Evolutionary conservation across 129 eudicot species (phyloP).

Genomic region (Arctium lappa): DNA sequence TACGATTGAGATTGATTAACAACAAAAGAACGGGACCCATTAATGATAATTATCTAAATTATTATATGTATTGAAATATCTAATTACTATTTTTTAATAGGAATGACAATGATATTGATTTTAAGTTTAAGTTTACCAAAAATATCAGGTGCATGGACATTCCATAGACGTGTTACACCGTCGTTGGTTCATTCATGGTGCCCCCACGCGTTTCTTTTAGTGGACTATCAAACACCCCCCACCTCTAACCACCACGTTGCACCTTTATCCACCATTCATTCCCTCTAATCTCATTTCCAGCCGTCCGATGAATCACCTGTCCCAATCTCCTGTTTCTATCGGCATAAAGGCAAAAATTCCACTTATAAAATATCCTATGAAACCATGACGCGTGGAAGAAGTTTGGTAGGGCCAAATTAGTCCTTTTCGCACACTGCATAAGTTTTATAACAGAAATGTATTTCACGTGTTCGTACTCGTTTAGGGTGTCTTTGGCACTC

Average conservation of each 20-base stretch:
- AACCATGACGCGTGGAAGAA: conserved; percentile 1
- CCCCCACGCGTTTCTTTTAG: conserved; percentile 11
- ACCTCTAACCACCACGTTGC: conserved; percentile 10
- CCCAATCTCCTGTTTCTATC: background rate
- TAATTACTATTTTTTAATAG: background rate
- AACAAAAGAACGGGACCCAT: no score
- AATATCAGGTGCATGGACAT: conserved; percentile 16
- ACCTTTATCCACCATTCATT: background rate
- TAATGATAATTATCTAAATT: no score
- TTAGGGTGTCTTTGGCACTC: no score
- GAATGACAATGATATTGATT: background rate
- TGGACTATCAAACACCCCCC: background rate
- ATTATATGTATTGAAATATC: no score
- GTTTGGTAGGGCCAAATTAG: background rate
- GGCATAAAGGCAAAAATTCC: background rate
- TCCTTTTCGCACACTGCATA: background rate
- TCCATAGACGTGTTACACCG: conserved; percentile 13
- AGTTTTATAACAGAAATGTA: background rate
- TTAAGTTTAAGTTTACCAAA: background rate
- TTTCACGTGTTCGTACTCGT: background rate
- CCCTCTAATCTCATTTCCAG: background rate
- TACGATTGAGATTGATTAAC: no score
- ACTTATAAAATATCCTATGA: background rate
- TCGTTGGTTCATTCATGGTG: conserved; percentile 14
- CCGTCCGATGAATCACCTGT: conserved; percentile 13